These are phyloP conservation scores for Strigomonas culicis DNA, from an alignment of 208 protist genomes.

Conservation along the genomic window DNA sequence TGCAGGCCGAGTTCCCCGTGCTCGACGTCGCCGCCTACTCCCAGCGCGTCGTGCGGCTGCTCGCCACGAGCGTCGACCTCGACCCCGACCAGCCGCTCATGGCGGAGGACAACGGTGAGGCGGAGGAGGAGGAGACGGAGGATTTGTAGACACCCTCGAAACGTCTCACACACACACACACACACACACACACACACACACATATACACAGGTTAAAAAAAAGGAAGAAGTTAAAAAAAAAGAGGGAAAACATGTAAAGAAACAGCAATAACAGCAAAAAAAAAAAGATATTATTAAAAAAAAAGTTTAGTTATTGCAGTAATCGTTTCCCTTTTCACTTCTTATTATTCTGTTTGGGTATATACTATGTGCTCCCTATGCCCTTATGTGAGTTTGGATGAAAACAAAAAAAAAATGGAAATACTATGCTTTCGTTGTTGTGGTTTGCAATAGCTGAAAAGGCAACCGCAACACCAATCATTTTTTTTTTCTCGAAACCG, in stretches of 20 bases:
- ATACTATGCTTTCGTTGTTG: background rate
- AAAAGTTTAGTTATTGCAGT: background rate
- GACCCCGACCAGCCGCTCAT: conserved; percentile 58
- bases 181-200: conserved; percentile 4
- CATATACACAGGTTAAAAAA: background rate
- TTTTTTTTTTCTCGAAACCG: too few species aligned
- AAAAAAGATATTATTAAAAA: conserved; percentile 4
- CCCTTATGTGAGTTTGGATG: background rate
- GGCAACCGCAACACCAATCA: too few species aligned
- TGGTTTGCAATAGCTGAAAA: too few species aligned
- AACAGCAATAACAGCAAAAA: conserved; percentile 16
- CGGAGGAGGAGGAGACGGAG: conserved; percentile 26
- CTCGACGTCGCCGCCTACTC: conserved; percentile 73
- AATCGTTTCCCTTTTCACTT: conserved; percentile 12
- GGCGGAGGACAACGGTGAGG: conserved; percentile 57
- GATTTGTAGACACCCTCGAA: conserved; percentile 5
- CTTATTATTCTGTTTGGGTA: background rate
- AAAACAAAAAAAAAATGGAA: conserved; percentile 2
- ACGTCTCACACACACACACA: conserved; percentile 3
- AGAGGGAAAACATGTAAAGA: conserved; percentile 1
- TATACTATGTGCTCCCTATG: too few species aligned
- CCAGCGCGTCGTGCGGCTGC: conserved; percentile 83
- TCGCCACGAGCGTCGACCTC: conserved; percentile 85
- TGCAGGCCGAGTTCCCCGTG: conserved; percentile 94
- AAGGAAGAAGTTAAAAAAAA: background rate